These are phyloP conservation scores for Pleodorina starrii DNA, from an alignment of 139 green algal genomes.

Conservation along the genomic window DNA sequence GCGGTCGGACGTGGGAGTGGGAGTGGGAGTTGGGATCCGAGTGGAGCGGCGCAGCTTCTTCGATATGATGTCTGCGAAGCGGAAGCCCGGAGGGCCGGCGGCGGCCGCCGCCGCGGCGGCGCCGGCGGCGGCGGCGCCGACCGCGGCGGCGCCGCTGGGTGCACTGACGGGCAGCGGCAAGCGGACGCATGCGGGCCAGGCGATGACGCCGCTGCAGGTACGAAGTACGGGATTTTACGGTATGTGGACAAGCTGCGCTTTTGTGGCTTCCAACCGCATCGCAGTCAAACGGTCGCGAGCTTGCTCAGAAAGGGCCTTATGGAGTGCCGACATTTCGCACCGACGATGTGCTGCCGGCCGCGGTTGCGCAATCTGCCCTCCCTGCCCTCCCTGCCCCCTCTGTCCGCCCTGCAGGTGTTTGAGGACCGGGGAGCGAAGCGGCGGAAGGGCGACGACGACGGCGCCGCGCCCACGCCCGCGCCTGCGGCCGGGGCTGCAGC, in stretches of 20 bases:
- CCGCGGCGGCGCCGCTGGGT: background rate
- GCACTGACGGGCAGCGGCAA: background rate
- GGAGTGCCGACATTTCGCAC: too few species aligned
- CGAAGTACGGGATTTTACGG: too few species aligned
- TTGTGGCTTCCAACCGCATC: too few species aligned
- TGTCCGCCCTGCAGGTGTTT: slow-evolving; percentile 11
- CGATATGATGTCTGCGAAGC: background rate
- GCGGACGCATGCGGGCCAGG: background rate
- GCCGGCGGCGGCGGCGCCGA: too few species aligned
- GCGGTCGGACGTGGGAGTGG: too few species aligned
- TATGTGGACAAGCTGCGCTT: too few species aligned
- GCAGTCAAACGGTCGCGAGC: too few species aligned
- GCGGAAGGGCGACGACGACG: background rate
- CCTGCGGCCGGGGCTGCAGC: background rate
- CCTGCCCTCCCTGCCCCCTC: too few species aligned
- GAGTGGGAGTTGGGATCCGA: background rate
- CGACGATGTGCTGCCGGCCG: too few species aligned
- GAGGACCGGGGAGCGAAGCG: slow-evolving; percentile 33
- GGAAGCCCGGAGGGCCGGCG: background rate
- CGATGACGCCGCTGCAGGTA: slow-evolving; percentile 7
- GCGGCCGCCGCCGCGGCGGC: background rate
- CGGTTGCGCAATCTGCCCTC: too few species aligned
- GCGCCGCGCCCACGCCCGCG: background rate
- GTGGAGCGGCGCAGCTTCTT: slow-evolving; percentile 37
- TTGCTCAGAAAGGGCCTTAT: too few species aligned